Conservation (phyloP, 2,329 filamentous ascomycete genomes). For the Alternaria angustiovoidea region DNA sequence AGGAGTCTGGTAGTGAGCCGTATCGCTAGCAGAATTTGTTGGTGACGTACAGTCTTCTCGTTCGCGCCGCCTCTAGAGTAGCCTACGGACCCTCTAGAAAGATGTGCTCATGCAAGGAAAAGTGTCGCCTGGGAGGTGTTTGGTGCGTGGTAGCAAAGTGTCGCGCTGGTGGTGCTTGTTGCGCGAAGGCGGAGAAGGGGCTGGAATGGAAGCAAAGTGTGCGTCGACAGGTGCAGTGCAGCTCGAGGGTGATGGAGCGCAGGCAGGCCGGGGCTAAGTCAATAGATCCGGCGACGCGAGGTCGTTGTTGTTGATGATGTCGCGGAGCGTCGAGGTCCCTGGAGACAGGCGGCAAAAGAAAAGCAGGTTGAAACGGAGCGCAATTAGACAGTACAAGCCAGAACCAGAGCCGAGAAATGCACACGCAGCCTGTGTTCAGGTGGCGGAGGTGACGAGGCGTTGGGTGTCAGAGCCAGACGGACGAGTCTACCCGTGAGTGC, state of each 20-base stretch:
- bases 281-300: conserved; percentile 49
- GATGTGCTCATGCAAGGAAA: conserved; percentile 49
- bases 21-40: neutral
- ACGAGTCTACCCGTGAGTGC: conserved; percentile 13
- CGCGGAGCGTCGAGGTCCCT: conserved; percentile 22
- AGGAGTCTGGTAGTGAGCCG: conserved; percentile 10
- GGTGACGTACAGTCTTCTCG: conserved; percentile 52
- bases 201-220: conserved; percentile 25
- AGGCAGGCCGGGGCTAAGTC: conserved; percentile 48
- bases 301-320: conserved; percentile 22
- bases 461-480: conserved; percentile 17
- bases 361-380: conserved; percentile 26
- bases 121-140: conserved; percentile 28
- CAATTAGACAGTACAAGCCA: conserved; percentile 20
- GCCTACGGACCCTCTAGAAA: conserved; percentile 44
- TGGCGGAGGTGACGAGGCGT: conserved; percentile 16
- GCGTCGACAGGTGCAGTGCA: conserved; percentile 22
- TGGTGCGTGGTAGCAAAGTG: conserved; percentile 23
- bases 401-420: conserved; percentile 18
- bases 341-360: conserved; percentile 13
- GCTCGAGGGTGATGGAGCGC: conserved; percentile 28
- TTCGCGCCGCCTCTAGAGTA: conserved; percentile 49
- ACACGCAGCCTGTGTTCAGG: conserved; percentile 12
- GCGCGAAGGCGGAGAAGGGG: conserved; percentile 5
- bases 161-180: conserved; percentile 15